Conservation (phyloP, 2,329 filamentous ascomycete species). For the Zymoseptoria tritici region DNA sequence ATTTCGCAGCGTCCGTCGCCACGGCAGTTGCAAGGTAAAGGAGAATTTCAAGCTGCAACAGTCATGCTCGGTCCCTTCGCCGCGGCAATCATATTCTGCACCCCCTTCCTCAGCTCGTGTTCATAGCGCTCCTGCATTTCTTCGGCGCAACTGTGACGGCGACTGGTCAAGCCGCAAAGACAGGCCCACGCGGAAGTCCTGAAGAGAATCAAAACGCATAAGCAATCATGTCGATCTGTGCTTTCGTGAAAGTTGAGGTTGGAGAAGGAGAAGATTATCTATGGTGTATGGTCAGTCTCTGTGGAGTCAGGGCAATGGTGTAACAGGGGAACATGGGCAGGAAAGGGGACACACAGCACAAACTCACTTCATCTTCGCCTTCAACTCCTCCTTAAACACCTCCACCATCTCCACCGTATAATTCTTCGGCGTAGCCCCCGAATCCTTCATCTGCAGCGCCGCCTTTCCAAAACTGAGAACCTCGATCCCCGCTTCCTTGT, state of each 20-base stretch:
- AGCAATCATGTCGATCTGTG: background rate
- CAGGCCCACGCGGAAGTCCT: background rate
- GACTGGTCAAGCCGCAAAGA: background rate
- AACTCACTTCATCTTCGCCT: constrained; percentile 29
- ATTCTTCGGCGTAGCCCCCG: constrained; percentile 12
- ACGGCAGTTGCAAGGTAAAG: too few relatives aligned
- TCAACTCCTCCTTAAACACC: constrained; percentile 23
- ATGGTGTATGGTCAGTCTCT: background rate
- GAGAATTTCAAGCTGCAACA: too few relatives aligned
- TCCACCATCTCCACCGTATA: constrained; percentile 19
- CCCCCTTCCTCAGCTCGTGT: background rate
- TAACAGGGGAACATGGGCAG: too few relatives aligned
- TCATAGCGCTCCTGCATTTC: background rate
- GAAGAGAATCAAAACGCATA: background rate
- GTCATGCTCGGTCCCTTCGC: too few relatives aligned
- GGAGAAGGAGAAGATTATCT: too few relatives aligned
- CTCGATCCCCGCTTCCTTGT: constrained; percentile 23
- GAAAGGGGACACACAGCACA: background rate
- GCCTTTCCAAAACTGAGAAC: constrained; percentile 23
- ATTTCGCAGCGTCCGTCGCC: too few relatives aligned
- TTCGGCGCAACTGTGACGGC: background rate
- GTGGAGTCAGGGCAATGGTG: constrained; percentile 1
- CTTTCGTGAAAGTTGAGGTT: background rate
- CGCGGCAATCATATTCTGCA: too few relatives aligned
- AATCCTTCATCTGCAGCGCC: constrained; percentile 26